Conservation (phyloP, 495 filamentous ascomycete genomes). For the Aspergillus coremiiformis region DNA sequence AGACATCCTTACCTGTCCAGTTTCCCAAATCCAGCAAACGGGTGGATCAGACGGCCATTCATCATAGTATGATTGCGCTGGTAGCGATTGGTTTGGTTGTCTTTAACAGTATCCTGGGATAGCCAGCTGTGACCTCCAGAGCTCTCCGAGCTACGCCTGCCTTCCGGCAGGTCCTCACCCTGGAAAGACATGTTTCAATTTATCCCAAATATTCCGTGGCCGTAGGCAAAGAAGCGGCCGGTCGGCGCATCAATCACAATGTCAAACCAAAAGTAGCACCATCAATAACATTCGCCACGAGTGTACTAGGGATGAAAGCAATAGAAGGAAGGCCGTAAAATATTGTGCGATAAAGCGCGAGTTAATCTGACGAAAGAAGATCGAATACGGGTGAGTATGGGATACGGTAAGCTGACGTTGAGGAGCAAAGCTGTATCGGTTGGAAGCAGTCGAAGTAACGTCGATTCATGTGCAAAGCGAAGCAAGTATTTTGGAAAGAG, state of each 20-base stretch:
- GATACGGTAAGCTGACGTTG: background rate
- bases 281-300: background rate
- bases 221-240: conserved; percentile 1
- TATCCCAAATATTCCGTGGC: conserved; percentile 4
- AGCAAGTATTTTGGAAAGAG: background rate
- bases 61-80: conserved; percentile 14
- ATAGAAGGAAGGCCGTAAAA: background rate
- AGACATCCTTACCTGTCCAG: conserved; percentile 37
- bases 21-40: conserved; percentile 24
- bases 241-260: conserved; percentile 7
- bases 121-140: conserved; percentile 35
- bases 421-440: background rate
- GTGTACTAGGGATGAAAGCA: background rate
- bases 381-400: background rate
- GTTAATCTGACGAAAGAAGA: background rate
- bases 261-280: background rate
- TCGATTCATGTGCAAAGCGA: background rate
- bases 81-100: conserved; percentile 19
- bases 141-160: conserved; percentile 40
- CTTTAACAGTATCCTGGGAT: conserved; percentile 42
- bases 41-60: conserved; percentile 27
- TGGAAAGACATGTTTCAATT: conserved; percentile 29
- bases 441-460: background rate
- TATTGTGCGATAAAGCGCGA: background rate
- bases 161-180: conserved; percentile 26